Evolutionary conservation across 768 basidiomycete species (phyloP).

Genomic region (Psilocybe azurescens): DNA sequence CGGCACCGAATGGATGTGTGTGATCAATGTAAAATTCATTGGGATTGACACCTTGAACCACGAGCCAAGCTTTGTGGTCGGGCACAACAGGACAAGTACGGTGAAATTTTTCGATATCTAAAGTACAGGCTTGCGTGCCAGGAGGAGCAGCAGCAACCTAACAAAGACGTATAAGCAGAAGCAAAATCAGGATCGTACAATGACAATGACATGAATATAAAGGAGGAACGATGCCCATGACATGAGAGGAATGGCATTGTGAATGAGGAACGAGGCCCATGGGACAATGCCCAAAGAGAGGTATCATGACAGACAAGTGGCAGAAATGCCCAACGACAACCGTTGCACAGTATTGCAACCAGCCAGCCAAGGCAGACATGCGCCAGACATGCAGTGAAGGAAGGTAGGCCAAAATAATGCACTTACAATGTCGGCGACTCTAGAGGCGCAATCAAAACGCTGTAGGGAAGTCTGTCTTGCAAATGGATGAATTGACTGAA

Average conservation of each 20-base stretch:
- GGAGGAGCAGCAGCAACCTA: slow-evolving; percentile 29
- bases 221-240: too few species aligned
- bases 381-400: background rate
- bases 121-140: background rate
- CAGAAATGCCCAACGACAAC: too few species aligned
- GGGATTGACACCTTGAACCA: slow-evolving; percentile 22
- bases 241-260: too few species aligned
- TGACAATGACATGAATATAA: too few species aligned
- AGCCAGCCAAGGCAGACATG: too few species aligned
- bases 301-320: too few species aligned
- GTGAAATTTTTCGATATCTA: slow-evolving; percentile 40
- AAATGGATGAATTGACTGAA: slow-evolving; percentile 30
- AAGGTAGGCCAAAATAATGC: slow-evolving; percentile 11
- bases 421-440: slow-evolving; percentile 29
- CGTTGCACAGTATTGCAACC: background rate
- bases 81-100: slow-evolving; percentile 35
- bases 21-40: slow-evolving; percentile 37
- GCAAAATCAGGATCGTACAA: too few species aligned
- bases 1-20: slow-evolving; percentile 31
- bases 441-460: slow-evolving; percentile 28
- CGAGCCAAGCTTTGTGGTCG: slow-evolving; percentile 37
- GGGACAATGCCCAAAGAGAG: too few species aligned
- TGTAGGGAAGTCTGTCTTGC: slow-evolving; percentile 31
- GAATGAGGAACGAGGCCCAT: too few species aligned
- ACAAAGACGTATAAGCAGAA: slow-evolving; percentile 20